Evolutionary conservation across 345 rosid species (phyloP).

Genomic region (Alliaria petiolata): DNA sequence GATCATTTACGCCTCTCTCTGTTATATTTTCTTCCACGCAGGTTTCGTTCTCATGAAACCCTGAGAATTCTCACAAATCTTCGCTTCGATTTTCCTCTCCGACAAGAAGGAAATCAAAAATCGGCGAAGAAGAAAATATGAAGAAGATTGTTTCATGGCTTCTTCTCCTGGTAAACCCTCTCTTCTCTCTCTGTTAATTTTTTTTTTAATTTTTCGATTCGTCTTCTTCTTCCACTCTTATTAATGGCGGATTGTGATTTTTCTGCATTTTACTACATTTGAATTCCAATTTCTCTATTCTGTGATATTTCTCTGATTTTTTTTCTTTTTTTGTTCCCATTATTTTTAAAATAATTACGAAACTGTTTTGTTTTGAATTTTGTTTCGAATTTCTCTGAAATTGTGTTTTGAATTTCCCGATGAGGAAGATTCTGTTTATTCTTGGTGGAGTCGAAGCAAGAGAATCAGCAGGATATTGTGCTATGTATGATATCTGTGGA

Average conservation of each 20-base stretch:
- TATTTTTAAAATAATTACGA: background rate
- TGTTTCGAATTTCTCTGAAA: too few relatives aligned
- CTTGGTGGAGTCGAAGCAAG: conserved; percentile 34
- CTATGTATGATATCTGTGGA: conserved; percentile 94
- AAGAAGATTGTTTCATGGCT: conserved; percentile 20
- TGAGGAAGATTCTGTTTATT: conserved; percentile 49
- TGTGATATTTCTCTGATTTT: too few relatives aligned
- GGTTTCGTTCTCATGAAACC: background rate
- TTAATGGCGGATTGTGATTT: background rate
- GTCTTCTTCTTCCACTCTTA: background rate
- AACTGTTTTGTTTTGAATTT: background rate
- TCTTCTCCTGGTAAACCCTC: conserved; percentile 43
- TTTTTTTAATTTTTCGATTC: background rate
- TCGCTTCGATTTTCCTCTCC: background rate
- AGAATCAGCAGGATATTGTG: conserved; percentile 70
- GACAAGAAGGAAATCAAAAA: conserved; percentile 12
- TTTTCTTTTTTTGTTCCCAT: background rate
- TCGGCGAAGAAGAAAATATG: background rate
- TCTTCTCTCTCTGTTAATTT: background rate
- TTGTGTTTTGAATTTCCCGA: too few relatives aligned
- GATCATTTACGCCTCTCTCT: background rate
- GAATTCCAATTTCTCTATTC: too few relatives aligned
- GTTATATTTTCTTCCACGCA: background rate
- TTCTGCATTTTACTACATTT: background rate
- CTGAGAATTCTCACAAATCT: background rate